These are phyloP conservation scores for Colletotrichum lentis DNA, from an alignment of 2,329 filamentous ascomycete species.

Conservation along the genomic window DNA sequence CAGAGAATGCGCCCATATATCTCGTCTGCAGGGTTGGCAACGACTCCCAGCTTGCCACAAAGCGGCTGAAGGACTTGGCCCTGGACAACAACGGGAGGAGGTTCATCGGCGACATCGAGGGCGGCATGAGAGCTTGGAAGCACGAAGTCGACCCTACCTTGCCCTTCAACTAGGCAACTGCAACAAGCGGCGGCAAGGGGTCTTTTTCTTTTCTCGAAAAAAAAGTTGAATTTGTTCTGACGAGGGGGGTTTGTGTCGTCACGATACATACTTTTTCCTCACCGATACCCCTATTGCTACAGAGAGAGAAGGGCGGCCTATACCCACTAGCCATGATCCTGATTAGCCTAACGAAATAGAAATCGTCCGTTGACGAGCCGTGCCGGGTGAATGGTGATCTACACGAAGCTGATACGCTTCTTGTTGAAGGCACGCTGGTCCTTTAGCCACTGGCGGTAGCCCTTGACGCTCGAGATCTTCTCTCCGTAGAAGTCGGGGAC, in stretches of 20 bases:
- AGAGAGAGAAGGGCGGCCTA: conserved; percentile 29
- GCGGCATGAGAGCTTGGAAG: conserved; percentile 78
- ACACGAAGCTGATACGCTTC: conserved; percentile 76
- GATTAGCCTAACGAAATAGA: conserved; percentile 27
- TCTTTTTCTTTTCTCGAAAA: background rate
- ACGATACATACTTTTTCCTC: conserved; percentile 40
- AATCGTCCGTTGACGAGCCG: conserved; percentile 11
- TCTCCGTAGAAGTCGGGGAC: conserved; percentile 98
- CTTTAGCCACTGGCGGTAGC: conserved; percentile 95
- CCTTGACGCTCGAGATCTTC: conserved; percentile 92
- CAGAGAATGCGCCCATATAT: conserved; percentile 66
- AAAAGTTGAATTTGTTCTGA: conserved; percentile 40
- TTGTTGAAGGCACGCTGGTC: conserved; percentile 97
- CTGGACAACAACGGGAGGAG: conserved; percentile 60
- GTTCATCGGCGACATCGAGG: conserved; percentile 74
- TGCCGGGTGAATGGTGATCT: conserved; percentile 39
- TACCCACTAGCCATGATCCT: conserved; percentile 33
- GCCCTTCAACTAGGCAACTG: conserved; percentile 57
- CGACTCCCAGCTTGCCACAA: conserved; percentile 76
- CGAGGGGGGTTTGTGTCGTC: conserved; percentile 41
- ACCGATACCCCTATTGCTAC: conserved; percentile 27
- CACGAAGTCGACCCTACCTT: conserved; percentile 67
- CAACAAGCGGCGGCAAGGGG: conserved; percentile 25
- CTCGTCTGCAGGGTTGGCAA: conserved; percentile 79
- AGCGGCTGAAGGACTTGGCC: conserved; percentile 70